Evolutionary conservation across 495 filamentous ascomycete species (phyloP), one percentile per base, ranked within the genome.

Genomic region (Hyaloscypha finlandica): DNA sequence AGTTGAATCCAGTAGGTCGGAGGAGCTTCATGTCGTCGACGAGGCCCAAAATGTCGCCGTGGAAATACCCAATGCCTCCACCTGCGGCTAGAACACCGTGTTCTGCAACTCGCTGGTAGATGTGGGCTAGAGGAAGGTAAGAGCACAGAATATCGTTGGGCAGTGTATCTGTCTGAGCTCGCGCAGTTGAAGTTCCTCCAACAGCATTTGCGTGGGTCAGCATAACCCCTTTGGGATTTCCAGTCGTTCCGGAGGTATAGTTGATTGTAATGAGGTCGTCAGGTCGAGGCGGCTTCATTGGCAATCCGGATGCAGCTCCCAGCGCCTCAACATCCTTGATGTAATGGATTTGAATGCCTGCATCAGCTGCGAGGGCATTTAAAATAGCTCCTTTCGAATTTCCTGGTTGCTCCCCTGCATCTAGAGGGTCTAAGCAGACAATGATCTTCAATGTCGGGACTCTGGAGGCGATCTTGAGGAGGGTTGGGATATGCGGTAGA

Each of bases 231-330:
- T 99, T 99, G 6, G 95, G 95, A 68, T 91, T 85, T 8, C 95
- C 96, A 0, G 95, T 99, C 11, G 95, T 99, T 20, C 95, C 95
- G 14, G 92, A 96, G 11, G 95, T 99, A 80, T 99, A 99, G 80
- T 98, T 99, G 79, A 99, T 93, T 37, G 95, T 98, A 64, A 96
- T 83, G 72, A 90, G 83, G 73, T 97, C 93, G 3, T 89, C 84
- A 0, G 90, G 86, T 35, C 77, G 78, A 9, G 95, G 94, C 35
- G 90, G 85, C 59, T 87, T 88, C 75, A 85, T 81, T 53, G 89
- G 84, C 37, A 86, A 83, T 33, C 88, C 88, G 6, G 87, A 85
- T 25, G 85, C 77, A 48, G 81, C 86, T 20, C 96, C 95, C 14
- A 97, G 69, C 54, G 87, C 84, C 78, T 99, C 96, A 11, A 86